Conservation (phyloP, 139 green algal genomes). For the Deuterostichococcus epilithicus region DNA sequence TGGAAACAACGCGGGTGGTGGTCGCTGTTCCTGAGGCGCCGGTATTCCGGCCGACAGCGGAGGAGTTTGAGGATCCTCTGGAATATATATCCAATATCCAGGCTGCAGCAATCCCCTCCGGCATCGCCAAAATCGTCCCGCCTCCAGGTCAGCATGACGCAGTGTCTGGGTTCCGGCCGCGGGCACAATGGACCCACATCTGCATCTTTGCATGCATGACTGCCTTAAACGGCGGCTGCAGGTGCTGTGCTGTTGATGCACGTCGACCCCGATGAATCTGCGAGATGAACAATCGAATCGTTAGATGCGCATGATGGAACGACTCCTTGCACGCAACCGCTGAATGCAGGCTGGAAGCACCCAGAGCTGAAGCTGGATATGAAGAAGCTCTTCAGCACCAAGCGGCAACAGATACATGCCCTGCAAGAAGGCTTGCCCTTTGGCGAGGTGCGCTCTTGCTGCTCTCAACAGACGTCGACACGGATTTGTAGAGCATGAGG, state of each 20-base stretch:
- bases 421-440: slow-evolving; percentile 25
- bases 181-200: too few relatives aligned
- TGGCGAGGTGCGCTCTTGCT: slow-evolving; percentile 5
- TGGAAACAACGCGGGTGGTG: slow-evolving; percentile 8
- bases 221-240: not conserved
- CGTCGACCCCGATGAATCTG: not conserved
- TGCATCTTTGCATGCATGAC: not conserved
- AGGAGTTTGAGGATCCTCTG: slow-evolving; percentile 23
- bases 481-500: not conserved
- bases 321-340: too few relatives aligned
- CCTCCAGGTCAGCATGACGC: slow-evolving; percentile 1
- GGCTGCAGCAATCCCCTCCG: slow-evolving; percentile 2
- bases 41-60: slow-evolving; percentile 24
- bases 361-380: slow-evolving; percentile 3
- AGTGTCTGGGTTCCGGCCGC: too few relatives aligned
- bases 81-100: slow-evolving; percentile 23
- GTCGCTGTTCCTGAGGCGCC: slow-evolving; percentile 20
- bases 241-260: not conserved
- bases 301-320: not conserved
- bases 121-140: slow-evolving; percentile 26
- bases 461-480: not conserved
- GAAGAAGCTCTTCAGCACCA: slow-evolving; percentile 11
- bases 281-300: not conserved
- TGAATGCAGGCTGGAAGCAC: slow-evolving; percentile 11
- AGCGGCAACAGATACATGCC: slow-evolving; percentile 20